Evolutionary conservation across 139 green algal species (phyloP).

Genomic region (Volvox reticuliferus): DNA sequence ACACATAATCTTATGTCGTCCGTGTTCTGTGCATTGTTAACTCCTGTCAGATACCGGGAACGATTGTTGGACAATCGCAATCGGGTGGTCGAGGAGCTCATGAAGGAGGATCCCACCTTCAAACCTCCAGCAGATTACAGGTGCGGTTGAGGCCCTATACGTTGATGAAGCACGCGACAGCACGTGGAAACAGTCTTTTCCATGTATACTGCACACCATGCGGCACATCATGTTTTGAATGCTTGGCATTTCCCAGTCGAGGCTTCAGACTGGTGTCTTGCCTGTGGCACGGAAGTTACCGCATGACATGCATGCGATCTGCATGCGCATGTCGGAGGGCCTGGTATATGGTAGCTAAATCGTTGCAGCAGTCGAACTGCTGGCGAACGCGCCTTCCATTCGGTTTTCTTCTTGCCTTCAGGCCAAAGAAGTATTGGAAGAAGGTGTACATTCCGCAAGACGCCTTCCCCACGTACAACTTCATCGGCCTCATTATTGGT

Average conservation of each 20-base stretch:
- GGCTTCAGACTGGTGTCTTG: too few relatives aligned
- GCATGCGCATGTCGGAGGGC: too few relatives aligned
- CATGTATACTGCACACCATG: too few relatives aligned
- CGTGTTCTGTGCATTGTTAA: not conserved
- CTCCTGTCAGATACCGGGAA: constrained; percentile 65
- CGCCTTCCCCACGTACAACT: constrained; percentile 96
- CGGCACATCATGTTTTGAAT: too few relatives aligned
- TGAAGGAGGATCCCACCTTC: constrained; percentile 89
- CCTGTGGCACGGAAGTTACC: too few relatives aligned
- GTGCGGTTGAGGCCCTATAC: not conserved
- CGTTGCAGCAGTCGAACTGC: too few relatives aligned
- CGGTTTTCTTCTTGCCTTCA: not conserved
- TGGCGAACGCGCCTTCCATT: not conserved
- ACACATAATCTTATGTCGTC: too few relatives aligned
- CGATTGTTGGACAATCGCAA: constrained; percentile 79
- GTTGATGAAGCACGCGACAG: too few relatives aligned
- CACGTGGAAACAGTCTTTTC: too few relatives aligned
- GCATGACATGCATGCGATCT: too few relatives aligned
- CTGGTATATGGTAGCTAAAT: too few relatives aligned
- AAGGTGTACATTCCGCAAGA: constrained; percentile 95
- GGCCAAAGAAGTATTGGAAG: constrained; percentile 79
- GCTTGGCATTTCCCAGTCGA: too few relatives aligned
- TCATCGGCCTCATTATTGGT: constrained; percentile 99
- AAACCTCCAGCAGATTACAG: constrained; percentile 91
- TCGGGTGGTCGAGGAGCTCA: constrained; percentile 92